phyloP scores from a whole-genome alignment of 2,329 filamentous ascomycete species.

The Moelleriella libera region DNA sequence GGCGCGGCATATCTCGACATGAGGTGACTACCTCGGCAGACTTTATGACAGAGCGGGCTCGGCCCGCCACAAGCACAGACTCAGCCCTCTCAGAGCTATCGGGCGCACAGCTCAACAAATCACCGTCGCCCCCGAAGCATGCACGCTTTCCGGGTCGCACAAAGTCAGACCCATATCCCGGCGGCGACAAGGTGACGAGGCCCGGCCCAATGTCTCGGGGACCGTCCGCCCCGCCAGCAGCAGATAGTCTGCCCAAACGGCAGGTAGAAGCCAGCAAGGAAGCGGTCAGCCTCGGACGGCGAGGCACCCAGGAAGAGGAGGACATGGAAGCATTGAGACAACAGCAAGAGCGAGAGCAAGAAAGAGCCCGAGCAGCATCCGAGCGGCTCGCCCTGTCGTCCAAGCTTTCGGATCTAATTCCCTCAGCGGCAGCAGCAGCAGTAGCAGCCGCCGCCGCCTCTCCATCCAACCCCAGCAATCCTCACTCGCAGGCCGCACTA shows the following conservation, averaged over 20 bases:
- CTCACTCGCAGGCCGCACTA: slow-evolving; percentile 2
- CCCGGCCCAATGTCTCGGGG: slow-evolving; percentile 1
- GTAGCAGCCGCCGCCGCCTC: neutral
- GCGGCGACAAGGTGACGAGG: slow-evolving; percentile 2
- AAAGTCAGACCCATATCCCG: slow-evolving; percentile 24
- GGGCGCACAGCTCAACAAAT: slow-evolving; percentile 26
- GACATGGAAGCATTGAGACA: slow-evolving; percentile 8
- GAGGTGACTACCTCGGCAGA: slow-evolving; percentile 18
- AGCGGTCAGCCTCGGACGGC: neutral
- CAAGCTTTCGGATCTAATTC: slow-evolving; percentile 28
- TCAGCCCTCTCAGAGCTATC: slow-evolving; percentile 25
- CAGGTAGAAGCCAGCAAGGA: neutral
- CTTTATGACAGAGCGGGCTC: slow-evolving; percentile 27
- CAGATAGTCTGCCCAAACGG: neutral
- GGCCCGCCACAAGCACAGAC: slow-evolving; percentile 14
- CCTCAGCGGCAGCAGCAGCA: slow-evolving; percentile 9
- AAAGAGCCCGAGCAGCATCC: slow-evolving; percentile 12
- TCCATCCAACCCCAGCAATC: slow-evolving; percentile 3
- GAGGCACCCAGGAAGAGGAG: slow-evolving; percentile 4
- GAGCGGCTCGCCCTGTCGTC: slow-evolving; percentile 27
- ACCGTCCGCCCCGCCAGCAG: slow-evolving; percentile 5
- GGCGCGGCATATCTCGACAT: slow-evolving; percentile 3
- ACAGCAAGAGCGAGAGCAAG: slow-evolving; percentile 2
- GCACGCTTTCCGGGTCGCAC: slow-evolving; percentile 7
- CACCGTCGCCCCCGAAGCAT: slow-evolving; percentile 18